These are phyloP conservation scores for Oryza nivara DNA, from an alignment of 176 grass and related monocot species.

Conservation along the genomic window DNA sequence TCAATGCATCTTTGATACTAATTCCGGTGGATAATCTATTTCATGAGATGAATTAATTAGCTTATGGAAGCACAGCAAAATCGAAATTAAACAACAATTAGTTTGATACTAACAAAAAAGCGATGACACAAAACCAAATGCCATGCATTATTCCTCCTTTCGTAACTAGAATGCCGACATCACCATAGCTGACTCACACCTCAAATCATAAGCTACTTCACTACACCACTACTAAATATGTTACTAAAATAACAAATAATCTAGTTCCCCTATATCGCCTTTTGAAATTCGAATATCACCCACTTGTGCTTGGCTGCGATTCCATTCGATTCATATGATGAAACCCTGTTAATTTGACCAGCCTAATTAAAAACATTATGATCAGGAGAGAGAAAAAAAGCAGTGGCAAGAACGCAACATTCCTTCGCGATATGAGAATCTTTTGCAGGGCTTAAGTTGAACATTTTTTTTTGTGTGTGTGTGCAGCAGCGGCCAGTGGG, in stretches of 20 bases:
- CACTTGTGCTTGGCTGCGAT: not conserved
- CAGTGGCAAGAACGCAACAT: constrained; percentile 33
- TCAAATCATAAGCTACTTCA: not conserved
- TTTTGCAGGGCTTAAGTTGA: not conserved
- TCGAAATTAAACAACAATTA: not conserved
- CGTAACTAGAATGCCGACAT: not conserved
- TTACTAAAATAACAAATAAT: not conserved
- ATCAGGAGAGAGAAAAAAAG: constrained; percentile 34
- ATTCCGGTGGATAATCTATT: not conserved
- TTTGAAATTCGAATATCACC: not conserved
- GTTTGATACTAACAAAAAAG: not conserved
- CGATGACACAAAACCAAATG: not conserved
- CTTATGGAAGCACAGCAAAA: not conserved
- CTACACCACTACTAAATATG: too few relatives aligned
- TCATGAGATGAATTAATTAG: not conserved
- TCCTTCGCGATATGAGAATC: constrained; percentile 29
- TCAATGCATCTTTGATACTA: not conserved
- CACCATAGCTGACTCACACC: not conserved
- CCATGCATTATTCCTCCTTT: not conserved
- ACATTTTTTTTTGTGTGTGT: not conserved
- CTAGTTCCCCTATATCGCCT: not conserved
- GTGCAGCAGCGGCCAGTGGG: not conserved
- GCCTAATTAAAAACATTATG: not conserved
- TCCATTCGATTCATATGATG: constrained; percentile 1
- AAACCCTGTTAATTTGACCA: constrained; percentile 10